These are phyloP conservation scores for Penicillium glabrum DNA, from an alignment of 2,329 filamentous ascomycete genomes.

Conservation along the genomic window DNA sequence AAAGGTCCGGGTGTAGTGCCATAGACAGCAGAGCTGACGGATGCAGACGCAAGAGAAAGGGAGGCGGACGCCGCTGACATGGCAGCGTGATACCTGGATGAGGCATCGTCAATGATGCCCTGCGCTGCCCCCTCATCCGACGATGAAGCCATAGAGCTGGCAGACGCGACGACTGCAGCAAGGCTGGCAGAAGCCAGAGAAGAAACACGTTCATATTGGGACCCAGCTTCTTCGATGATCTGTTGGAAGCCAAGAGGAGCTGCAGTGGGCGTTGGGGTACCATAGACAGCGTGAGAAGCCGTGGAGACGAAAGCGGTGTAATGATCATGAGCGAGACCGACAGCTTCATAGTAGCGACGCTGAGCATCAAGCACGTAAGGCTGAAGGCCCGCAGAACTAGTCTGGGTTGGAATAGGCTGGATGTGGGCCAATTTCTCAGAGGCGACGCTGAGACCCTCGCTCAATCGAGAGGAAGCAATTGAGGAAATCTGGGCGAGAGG, in stretches of 20 bases:
- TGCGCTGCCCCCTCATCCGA: slow-evolving; percentile 37
- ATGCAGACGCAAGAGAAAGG: slow-evolving; percentile 38
- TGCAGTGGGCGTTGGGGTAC: slow-evolving; percentile 54
- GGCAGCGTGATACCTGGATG: slow-evolving; percentile 46
- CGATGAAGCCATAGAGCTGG: slow-evolving; percentile 37
- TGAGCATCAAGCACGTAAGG: slow-evolving; percentile 59
- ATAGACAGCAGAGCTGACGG: slow-evolving; percentile 46
- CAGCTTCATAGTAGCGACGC: slow-evolving; percentile 73
- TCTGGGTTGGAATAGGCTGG: slow-evolving; percentile 64
- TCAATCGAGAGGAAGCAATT: slow-evolving; percentile 68
- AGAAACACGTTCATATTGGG: slow-evolving; percentile 37
- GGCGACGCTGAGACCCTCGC: slow-evolving; percentile 69
- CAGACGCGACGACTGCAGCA: slow-evolving; percentile 40
- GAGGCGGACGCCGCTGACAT: slow-evolving; percentile 45
- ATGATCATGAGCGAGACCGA: slow-evolving; percentile 75
- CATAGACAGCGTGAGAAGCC: slow-evolving; percentile 69
- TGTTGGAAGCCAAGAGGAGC: slow-evolving; percentile 31
- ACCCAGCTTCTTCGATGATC: slow-evolving; percentile 35
- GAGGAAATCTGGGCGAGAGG: slow-evolving; percentile 60
- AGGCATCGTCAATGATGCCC: slow-evolving; percentile 44
- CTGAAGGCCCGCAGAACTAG: slow-evolving; percentile 58
- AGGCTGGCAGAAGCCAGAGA: slow-evolving; percentile 42
- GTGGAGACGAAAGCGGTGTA: slow-evolving; percentile 74
- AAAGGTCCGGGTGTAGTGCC: slow-evolving; percentile 44
- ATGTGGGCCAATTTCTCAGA: slow-evolving; percentile 69